A percentile compares a stretch with the other conserved stretches of the same genome.
These are phyloP conservation scores for Tricholoma sp. DNA, from an alignment of 768 basidiomycete species.

Conservation along the genomic window DNA sequence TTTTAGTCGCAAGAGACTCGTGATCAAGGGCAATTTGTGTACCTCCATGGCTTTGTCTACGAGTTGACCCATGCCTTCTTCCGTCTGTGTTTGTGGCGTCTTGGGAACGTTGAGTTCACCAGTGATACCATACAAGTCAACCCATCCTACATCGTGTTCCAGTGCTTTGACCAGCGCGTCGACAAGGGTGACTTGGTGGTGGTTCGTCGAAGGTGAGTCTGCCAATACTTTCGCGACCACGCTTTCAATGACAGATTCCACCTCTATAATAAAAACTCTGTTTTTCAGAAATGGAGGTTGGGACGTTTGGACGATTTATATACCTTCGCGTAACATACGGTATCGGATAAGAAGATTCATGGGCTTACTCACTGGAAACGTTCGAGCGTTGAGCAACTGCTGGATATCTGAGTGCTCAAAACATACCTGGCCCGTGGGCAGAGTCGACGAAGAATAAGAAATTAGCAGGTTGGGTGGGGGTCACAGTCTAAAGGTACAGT, in stretches of 20 bases:
- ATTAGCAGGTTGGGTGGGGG: constrained; percentile 68
- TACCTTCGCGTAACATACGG: constrained; percentile 81
- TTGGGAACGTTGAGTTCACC: constrained; percentile 62
- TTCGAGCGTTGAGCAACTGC: background rate
- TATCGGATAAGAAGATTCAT: constrained; percentile 66
- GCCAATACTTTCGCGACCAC: constrained; percentile 39
- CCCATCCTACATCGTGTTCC: constrained; percentile 62
- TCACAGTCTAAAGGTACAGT: constrained; percentile 54
- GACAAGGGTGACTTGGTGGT: constrained; percentile 41
- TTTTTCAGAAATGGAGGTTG: background rate
- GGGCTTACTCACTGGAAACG: constrained; percentile 50
- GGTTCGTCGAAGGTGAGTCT: constrained; percentile 24
- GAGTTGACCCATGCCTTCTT: constrained; percentile 23
- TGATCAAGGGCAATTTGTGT: too few species aligned
- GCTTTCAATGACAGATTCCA: constrained; percentile 54
- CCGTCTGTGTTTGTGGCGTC: constrained; percentile 23
- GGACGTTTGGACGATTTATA: background rate
- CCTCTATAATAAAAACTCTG: constrained; percentile 42
- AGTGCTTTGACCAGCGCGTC: constrained; percentile 51
- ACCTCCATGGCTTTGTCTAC: constrained; percentile 28
- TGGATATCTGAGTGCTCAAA: background rate
- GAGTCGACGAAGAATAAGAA: constrained; percentile 81
- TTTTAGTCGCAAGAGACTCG: background rate
- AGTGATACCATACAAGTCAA: constrained; percentile 63
- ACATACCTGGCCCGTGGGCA: constrained; percentile 52